Percentiles rank a stretch among this genome's conserved stretches.
Conservation (phyloP, 768 basidiomycete species). For the Termitomyces heimii region DNA sequence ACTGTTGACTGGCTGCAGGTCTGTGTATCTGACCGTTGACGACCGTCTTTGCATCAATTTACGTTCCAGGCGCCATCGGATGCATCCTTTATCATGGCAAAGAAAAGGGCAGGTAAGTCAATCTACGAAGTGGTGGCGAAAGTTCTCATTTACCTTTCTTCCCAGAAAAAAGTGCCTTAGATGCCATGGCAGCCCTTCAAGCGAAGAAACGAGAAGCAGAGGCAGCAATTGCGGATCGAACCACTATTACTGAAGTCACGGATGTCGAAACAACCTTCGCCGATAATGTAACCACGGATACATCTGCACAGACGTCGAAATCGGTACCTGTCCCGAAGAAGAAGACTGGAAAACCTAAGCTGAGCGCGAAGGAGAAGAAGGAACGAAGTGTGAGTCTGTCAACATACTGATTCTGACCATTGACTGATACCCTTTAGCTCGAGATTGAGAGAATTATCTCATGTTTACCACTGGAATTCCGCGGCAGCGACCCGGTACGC, state of each 20-base stretch:
- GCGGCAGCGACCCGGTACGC: constrained; percentile 82
- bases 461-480: constrained; percentile 82
- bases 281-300: constrained; percentile 32
- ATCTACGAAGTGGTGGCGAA: background rate
- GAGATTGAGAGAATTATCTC: constrained; percentile 68
- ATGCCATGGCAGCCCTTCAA: constrained; percentile 48
- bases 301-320: constrained; percentile 28
- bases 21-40: constrained; percentile 10
- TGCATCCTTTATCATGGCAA: constrained; percentile 53
- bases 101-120: constrained; percentile 51
- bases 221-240: constrained; percentile 28
- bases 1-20: constrained; percentile 94
- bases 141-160: background rate
- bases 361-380: constrained; percentile 79
- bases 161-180: constrained; percentile 55
- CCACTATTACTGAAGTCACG: constrained; percentile 34
- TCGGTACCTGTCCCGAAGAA: constrained; percentile 40
- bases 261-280: constrained; percentile 34
- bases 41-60: background rate
- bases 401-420: background rate
- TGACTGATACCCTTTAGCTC: constrained; percentile 28
- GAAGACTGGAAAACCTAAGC: constrained; percentile 56
- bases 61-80: constrained; percentile 49
- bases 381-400: constrained; percentile 56
- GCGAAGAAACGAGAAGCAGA: constrained; percentile 30